Percentiles rank a stretch among this genome's conserved stretches.
phyloP scores from a whole-genome alignment of 2,329 filamentous ascomycete species.

The Fusarium begoniae region DNA sequence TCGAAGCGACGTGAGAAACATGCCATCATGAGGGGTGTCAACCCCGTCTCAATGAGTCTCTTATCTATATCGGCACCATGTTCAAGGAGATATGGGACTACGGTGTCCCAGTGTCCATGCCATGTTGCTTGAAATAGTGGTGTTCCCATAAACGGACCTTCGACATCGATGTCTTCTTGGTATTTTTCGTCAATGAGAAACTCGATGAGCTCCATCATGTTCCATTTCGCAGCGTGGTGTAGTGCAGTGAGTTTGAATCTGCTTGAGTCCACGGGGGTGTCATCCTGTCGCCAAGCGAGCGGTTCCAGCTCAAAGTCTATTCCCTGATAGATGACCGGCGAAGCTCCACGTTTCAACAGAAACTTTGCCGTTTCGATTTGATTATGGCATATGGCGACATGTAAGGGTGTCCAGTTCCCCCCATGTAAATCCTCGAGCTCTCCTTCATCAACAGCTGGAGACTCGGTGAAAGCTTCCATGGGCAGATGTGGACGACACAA shows the following conservation, averaged over 20 bases:
- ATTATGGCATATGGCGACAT: conserved; percentile 40
- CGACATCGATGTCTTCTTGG: conserved; percentile 32
- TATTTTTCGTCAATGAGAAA: conserved; percentile 32
- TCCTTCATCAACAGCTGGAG: conserved; percentile 39
- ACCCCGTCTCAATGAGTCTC: conserved; percentile 39
- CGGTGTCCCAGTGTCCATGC: conserved; percentile 40
- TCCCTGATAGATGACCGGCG: conserved; percentile 38
- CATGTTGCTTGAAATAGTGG: conserved; percentile 42
- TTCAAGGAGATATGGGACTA: conserved; percentile 40
- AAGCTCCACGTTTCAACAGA: conserved; percentile 37
- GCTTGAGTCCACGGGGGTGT: conserved; percentile 31
- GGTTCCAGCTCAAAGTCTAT: conserved; percentile 39
- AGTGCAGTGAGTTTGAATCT: conserved; percentile 39
- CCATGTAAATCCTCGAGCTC: conserved; percentile 42
- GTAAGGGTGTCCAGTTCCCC: conserved; percentile 42
- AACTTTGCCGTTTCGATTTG: conserved; percentile 40
- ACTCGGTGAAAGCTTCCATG: conserved; percentile 39
- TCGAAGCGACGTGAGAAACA: conserved; percentile 42
- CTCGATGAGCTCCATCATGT: conserved; percentile 32
- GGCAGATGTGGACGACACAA: conserved; percentile 42
- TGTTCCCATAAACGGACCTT: conserved; percentile 42
- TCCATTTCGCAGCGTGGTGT: conserved; percentile 38
- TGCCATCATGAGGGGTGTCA: conserved; percentile 42
- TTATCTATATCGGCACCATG: conserved; percentile 40
- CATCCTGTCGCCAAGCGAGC: conserved; percentile 36